phyloP scores from a whole-genome alignment of 1,139 yeast genomes.

The Protomyces inundatus region DNA sequence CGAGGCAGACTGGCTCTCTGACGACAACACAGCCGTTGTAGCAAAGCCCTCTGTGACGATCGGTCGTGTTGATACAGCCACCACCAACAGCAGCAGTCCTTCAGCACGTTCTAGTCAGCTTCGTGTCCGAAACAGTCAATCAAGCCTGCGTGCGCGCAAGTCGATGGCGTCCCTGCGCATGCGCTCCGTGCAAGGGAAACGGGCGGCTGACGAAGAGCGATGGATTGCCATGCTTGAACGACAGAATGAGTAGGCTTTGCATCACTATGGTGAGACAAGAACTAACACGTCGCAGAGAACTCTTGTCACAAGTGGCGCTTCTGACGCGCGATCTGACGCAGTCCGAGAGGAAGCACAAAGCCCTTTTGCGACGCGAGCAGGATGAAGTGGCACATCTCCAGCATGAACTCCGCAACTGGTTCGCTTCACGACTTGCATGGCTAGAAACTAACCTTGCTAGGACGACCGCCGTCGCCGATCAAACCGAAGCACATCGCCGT shows the following conservation, averaged over 20 bases:
- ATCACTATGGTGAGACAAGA: neutral
- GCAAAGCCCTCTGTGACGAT: neutral
- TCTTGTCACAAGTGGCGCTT: constrained; percentile 3
- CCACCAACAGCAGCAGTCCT: neutral
- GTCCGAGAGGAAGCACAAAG: neutral
- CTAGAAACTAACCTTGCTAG: neutral
- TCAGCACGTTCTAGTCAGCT: neutral
- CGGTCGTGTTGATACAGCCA: neutral
- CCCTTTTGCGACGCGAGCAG: neutral
- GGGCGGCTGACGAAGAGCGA: constrained; percentile 1
- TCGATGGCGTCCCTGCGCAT: neutral
- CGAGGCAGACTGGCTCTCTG: neutral
- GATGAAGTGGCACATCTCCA: constrained; percentile 1
- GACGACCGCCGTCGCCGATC: neutral
- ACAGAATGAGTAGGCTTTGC: neutral
- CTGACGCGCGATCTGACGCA: constrained; percentile 1
- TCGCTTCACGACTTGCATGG: neutral
- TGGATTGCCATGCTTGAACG: constrained; percentile 15
- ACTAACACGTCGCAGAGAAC: neutral
- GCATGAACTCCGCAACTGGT: neutral
- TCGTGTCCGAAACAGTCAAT: neutral
- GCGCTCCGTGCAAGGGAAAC: neutral
- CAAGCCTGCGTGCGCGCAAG: neutral
- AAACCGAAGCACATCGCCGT: neutral
- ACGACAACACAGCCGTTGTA: neutral